phyloP scores from a whole-genome alignment of 768 basidiomycete species.

The Symmetrospora coprosmae region DNA sequence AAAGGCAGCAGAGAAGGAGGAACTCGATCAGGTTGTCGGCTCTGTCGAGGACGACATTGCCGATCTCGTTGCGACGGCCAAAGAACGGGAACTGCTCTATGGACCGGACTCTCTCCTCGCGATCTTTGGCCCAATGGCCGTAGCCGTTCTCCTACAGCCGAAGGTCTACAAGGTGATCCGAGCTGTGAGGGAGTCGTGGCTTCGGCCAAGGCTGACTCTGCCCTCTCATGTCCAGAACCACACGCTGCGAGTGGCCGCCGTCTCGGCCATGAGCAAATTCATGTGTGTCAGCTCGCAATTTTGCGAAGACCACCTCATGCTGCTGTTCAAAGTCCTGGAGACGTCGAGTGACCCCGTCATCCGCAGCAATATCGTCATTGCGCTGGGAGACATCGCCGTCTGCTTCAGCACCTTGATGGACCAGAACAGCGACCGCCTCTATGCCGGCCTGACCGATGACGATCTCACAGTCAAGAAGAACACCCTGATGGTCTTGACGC shows the following conservation, averaged over 20 bases:
- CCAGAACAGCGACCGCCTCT: conserved; percentile 89
- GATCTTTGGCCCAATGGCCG: conserved; percentile 74
- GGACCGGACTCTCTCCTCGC: conserved; percentile 67
- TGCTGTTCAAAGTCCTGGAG: conserved; percentile 88
- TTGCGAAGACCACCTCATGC: conserved; percentile 72
- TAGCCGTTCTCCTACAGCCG: conserved; percentile 77
- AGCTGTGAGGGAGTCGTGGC: neutral
- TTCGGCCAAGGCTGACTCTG: neutral
- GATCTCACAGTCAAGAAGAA: conserved; percentile 94
- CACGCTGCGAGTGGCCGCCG: conserved; percentile 70
- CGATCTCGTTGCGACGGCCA: conserved; percentile 65
- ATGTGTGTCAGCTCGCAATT: conserved; percentile 88
- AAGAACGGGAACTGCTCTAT: conserved; percentile 76
- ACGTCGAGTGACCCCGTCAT: conserved; percentile 78
- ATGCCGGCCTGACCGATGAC: conserved; percentile 77
- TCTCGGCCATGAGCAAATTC: conserved; percentile 82
- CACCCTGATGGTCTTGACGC: conserved; percentile 78
- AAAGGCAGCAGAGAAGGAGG: conserved; percentile 52
- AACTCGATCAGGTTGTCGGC: conserved; percentile 91
- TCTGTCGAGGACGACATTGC: conserved; percentile 98
- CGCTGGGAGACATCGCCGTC: conserved; percentile 90
- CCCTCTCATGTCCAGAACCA: conserved; percentile 48
- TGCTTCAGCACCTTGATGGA: conserved; percentile 96
- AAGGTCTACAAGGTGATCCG: conserved; percentile 67
- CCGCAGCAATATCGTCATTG: conserved; percentile 91